phyloP scores from a whole-genome alignment of 257 asterid genomes.

The Jacaranda mimosifolia region DNA sequence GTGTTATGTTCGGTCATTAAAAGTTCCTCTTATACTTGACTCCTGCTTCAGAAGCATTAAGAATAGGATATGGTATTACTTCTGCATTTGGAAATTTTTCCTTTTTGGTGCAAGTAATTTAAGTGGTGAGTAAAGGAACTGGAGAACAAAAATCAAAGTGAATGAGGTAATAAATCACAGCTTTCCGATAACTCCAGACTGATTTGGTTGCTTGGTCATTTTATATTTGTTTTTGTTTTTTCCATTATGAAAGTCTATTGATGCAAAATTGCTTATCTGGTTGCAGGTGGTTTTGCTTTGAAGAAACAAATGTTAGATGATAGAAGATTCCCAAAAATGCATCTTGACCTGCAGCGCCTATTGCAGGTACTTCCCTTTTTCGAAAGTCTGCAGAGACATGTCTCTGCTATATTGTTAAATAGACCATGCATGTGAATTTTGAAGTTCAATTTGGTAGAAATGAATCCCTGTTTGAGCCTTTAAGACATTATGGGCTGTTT shows the following conservation, averaged over 20 bases:
- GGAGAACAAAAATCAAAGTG: background rate
- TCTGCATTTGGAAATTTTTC: background rate
- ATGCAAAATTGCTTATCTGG: conserved; percentile 7
- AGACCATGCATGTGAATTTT: background rate
- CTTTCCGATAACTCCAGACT: background rate
- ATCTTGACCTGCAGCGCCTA: conserved; percentile 92
- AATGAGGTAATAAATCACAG: background rate
- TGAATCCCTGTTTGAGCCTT: background rate
- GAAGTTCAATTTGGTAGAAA: conserved; percentile 5
- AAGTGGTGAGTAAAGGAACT: too few relatives aligned
- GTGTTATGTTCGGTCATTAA: too few relatives aligned
- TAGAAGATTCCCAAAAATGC: conserved; percentile 92
- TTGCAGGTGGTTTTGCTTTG: conserved; percentile 83
- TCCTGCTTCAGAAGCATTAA: too few relatives aligned
- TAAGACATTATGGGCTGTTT: background rate
- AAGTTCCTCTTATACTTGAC: too few relatives aligned
- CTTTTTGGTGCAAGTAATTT: too few relatives aligned
- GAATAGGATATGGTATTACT: too few relatives aligned
- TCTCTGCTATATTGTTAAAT: background rate
- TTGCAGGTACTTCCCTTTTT: conserved; percentile 68
- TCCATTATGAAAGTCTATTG: background rate
- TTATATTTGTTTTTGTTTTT: background rate
- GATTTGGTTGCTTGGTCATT: background rate
- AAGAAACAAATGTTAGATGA: conserved; percentile 91
- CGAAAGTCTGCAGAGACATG: background rate